phyloP scores from a whole-genome alignment of 78 protist genomes.

The Planoprotostelium fungivorum region DNA sequence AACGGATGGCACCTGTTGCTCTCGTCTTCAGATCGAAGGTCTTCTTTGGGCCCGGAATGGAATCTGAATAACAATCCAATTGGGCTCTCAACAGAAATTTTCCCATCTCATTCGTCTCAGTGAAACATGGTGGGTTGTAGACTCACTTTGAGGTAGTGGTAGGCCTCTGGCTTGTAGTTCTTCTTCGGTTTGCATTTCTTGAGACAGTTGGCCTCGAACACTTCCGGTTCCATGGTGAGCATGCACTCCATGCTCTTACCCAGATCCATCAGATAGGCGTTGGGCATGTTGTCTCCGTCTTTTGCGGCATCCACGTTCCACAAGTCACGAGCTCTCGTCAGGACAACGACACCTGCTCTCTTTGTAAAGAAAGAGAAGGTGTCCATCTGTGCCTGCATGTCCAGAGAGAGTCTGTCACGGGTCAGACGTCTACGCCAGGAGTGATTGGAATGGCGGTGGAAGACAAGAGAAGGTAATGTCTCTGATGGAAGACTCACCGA shows the following conservation, averaged over 20 bases:
- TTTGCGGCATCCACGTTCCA: neutral
- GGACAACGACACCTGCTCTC: neutral
- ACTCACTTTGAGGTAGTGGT: neutral
- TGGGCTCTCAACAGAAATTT: slow-evolving; percentile 47
- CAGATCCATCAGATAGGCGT: neutral
- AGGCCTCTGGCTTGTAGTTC: neutral
- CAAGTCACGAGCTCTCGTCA: neutral
- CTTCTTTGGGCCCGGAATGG: slow-evolving; percentile 5
- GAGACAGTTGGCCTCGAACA: neutral
- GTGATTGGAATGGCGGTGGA: too few species aligned
- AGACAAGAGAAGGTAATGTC: too few species aligned
- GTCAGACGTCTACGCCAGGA: too few species aligned
- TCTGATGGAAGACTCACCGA: too few species aligned
- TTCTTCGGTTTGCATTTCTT: neutral
- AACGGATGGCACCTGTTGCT: slow-evolving; percentile 55
- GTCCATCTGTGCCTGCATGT: neutral
- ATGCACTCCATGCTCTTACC: neutral
- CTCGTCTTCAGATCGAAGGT: slow-evolving; percentile 73
- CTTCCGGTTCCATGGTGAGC: neutral
- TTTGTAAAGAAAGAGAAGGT: neutral
- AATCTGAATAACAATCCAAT: slow-evolving; percentile 55
- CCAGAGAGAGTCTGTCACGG: neutral
- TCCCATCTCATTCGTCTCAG: slow-evolving; percentile 24
- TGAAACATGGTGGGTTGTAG: too few species aligned
- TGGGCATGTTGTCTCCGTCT: neutral